Percentiles rank a stretch among this genome's conserved stretches.
These are phyloP conservation scores for Hymenoscyphus fraxineus DNA, from an alignment of 2,329 filamentous ascomycete genomes.

Conservation along the genomic window DNA sequence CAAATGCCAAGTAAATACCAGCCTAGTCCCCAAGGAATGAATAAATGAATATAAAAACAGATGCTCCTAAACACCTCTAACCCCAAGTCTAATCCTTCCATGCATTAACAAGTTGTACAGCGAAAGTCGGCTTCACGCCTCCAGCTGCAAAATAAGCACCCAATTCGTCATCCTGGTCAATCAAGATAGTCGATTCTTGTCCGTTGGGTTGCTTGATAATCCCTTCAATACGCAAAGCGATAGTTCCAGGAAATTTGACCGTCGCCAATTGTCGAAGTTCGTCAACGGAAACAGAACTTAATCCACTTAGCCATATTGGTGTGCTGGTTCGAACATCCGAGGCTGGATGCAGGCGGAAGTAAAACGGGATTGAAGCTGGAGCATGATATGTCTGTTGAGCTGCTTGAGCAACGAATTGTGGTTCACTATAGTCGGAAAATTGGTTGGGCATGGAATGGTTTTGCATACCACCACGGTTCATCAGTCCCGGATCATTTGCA, in stretches of 20 bases:
- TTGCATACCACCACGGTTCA: conserved; percentile 11
- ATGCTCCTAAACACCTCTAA: background rate
- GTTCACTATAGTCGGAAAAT: conserved; percentile 29
- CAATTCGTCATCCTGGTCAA: conserved; percentile 69
- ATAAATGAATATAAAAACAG: background rate
- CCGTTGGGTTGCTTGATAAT: conserved; percentile 53
- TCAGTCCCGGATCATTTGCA: conserved; percentile 34
- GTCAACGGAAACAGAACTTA: conserved; percentile 51
- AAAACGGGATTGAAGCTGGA: conserved; percentile 52
- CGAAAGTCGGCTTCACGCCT: conserved; percentile 34
- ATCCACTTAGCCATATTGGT: conserved; percentile 63
- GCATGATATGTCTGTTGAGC: conserved; percentile 38
- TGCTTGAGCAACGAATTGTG: conserved; percentile 38
- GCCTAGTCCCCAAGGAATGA: background rate
- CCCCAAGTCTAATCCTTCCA: conserved; percentile 29
- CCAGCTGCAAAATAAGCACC: conserved; percentile 61
- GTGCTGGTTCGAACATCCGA: conserved; percentile 50
- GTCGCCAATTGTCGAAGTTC: conserved; percentile 61
- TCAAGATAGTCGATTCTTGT: conserved; percentile 58
- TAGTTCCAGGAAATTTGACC: conserved; percentile 56
- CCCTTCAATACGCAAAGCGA: conserved; percentile 61
- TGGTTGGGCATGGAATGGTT: conserved; percentile 35
- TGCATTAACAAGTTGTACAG: conserved; percentile 31
- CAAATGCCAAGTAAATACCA: background rate
- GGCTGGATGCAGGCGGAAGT: conserved; percentile 65